Percentiles rank a stretch among this genome's conserved stretches.
Conservation (phyloP, 495 filamentous ascomycete genomes). For the Penicillium antarcticum region DNA sequence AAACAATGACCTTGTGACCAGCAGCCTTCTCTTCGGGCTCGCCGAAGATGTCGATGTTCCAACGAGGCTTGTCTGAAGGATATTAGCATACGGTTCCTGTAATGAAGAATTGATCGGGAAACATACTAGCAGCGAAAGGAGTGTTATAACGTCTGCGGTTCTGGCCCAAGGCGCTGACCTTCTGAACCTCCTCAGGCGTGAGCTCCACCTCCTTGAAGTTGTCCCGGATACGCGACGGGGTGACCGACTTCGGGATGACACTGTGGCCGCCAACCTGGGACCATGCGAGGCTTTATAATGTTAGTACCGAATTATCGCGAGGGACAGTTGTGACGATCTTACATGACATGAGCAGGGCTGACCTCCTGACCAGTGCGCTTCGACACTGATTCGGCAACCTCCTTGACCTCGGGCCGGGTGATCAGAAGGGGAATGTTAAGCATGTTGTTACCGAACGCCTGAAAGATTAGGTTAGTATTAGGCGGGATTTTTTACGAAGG, state of each 20-base stretch:
- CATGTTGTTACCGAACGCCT: conserved; percentile 50
- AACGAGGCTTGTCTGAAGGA: conserved; percentile 38
- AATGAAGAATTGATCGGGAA: background rate
- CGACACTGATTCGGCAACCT: conserved; percentile 39
- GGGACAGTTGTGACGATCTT: background rate
- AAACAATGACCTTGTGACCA: conserved; percentile 40
- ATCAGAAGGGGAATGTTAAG: conserved; percentile 42
- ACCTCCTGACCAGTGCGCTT: conserved; percentile 38
- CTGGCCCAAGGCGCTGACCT: conserved; percentile 40
- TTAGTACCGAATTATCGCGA: background rate
- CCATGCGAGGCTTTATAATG: conserved; percentile 37
- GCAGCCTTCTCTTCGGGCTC: conserved; percentile 43
- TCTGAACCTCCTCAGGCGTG: conserved; percentile 40
- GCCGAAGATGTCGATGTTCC: conserved; percentile 46
- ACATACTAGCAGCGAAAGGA: conserved; percentile 38
- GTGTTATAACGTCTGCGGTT: conserved; percentile 46
- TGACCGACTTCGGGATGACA: conserved; percentile 51
- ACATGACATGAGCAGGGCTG: conserved; percentile 41
- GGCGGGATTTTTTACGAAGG: background rate
- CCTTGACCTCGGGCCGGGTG: conserved; percentile 42
- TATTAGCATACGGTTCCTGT: background rate
- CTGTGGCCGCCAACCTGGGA: conserved; percentile 46
- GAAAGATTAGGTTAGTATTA: conserved; percentile 2
- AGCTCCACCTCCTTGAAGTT: conserved; percentile 51
- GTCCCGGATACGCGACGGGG: conserved; percentile 41